These are phyloP conservation scores for Saturnispora bothae DNA, from an alignment of 805 yeast species.

Conservation along the genomic window DNA sequence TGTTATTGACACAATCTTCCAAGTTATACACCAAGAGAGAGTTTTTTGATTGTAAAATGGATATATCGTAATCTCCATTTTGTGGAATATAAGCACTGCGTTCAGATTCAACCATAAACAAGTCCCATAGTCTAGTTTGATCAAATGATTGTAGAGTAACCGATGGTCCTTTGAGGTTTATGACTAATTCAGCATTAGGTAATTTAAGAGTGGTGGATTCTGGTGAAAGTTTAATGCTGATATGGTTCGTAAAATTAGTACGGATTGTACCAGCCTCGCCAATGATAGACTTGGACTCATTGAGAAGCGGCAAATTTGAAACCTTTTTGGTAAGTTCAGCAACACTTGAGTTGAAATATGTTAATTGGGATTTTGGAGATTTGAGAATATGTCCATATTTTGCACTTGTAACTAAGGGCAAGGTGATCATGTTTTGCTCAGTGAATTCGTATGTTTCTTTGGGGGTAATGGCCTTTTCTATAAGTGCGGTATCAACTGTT, in stretches of 20 bases:
- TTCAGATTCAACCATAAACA: conserved; percentile 23
- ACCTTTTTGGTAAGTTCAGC: conserved; percentile 19
- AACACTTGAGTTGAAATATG: conserved; percentile 20
- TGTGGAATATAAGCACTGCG: conserved; percentile 17
- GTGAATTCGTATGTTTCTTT: conserved; percentile 3
- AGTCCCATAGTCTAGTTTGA: conserved; percentile 9
- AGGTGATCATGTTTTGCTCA: conserved; percentile 11
- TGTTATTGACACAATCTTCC: conserved; percentile 13
- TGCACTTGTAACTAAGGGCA: conserved; percentile 20
- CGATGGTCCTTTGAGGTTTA: conserved; percentile 17
- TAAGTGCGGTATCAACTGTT: neutral
- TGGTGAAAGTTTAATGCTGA: conserved; percentile 25
- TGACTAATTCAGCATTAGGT: conserved; percentile 26
- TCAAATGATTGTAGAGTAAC: conserved; percentile 16
- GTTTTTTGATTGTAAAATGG: conserved; percentile 23
- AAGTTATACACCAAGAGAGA: conserved; percentile 18
- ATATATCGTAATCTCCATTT: conserved; percentile 20
- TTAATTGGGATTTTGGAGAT: conserved; percentile 8
- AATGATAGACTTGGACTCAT: conserved; percentile 19
- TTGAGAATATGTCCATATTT: conserved; percentile 23
- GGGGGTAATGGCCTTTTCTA: conserved; percentile 2
- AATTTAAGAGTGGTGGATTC: conserved; percentile 17
- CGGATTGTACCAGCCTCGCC: conserved; percentile 25
- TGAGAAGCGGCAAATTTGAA: conserved; percentile 16
- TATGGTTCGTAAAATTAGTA: conserved; percentile 20